Base-by-base conservation (phyloP, 495 filamentous ascomycete genomes). In the Lepidopterella palustris region DNA sequence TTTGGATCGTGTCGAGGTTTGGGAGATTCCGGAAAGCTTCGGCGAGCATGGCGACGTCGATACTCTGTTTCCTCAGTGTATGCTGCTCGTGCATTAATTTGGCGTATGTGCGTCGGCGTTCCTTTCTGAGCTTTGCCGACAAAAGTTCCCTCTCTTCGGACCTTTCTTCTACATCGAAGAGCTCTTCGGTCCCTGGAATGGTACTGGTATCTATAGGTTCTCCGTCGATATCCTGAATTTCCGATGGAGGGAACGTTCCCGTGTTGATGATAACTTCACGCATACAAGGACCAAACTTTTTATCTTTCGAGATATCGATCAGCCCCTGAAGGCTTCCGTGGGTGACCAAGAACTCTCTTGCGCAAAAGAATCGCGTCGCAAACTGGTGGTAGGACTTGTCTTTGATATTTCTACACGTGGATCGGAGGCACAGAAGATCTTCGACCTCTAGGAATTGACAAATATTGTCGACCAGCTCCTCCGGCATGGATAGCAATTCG, bases 11-110 rank as follows among this genome's bases (percentile, higher is more conserved):
- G 9, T 59, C 20, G 13, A 59, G 20, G 21, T 28, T 39, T 10
- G 57, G 47, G 11, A 59, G 57, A 25, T 52, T 31, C 3, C 31
- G 47, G n/a, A 59, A 20, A 11, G 49, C 57, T 27, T 53, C 25
- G 13, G 31, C 31, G 13, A 59, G 32, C 28, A 59, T 27, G 5
- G 15, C 29, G n/a, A 59, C 49, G n/a, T 59, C 57, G 5, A 26
- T 53, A 8, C 57, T 35, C 29, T 25, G 27, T 28, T 23, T 59
- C n/a, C 49, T 13, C 9, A 59, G 15, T 23, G 47, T 59, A 48
- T 59, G 23, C 21, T 59, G 57, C 15, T 27, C 32, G n/a, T 53
- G 48, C 47, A 40, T 40, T 24, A 53, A 25, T 28, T 25, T 26
- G 28, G 32, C 23, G 21, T 42, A 59, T 13, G 18, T 23, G 18